Evolutionary conservation across 2,329 filamentous ascomycete genomes (phyloP).

Genomic region (Microcyclospora tardicrescens): DNA sequence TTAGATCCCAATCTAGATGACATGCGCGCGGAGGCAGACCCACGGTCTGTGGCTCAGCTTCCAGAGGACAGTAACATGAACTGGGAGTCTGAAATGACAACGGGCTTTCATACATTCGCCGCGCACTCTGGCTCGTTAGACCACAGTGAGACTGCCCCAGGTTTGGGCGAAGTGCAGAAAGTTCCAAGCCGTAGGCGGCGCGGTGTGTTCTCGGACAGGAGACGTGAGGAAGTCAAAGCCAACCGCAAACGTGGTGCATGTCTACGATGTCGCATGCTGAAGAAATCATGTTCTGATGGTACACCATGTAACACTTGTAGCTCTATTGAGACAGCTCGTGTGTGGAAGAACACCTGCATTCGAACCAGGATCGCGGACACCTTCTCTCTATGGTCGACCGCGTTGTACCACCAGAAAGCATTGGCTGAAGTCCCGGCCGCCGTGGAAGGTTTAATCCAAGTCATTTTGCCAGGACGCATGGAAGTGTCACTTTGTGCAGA

Average conservation of each 20-base stretch:
- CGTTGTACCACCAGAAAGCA: slow-evolving; percentile 39
- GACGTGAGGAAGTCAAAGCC: slow-evolving; percentile 46
- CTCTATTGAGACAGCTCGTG: slow-evolving; percentile 45
- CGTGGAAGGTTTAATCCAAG: slow-evolving; percentile 36
- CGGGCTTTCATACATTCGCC: slow-evolving; percentile 9
- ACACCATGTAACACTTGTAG: slow-evolving; percentile 47
- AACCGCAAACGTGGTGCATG: slow-evolving; percentile 49
- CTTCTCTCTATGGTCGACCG: slow-evolving; percentile 43
- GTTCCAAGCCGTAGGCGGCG: slow-evolving; percentile 25
- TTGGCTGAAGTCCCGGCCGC: slow-evolving; percentile 38
- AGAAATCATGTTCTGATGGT: slow-evolving; percentile 49
- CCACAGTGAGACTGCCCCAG: slow-evolving; percentile 2
- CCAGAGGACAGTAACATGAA: slow-evolving; percentile 2
- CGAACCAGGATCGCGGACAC: slow-evolving; percentile 46
- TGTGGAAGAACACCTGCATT: slow-evolving; percentile 49
- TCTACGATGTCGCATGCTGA: slow-evolving; percentile 51
- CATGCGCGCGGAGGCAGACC: neutral
- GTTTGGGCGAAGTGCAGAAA: slow-evolving; percentile 8
- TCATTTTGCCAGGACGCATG: slow-evolving; percentile 38
- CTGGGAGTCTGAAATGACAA: slow-evolving; percentile 5
- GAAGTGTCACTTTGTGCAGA: slow-evolving; percentile 41
- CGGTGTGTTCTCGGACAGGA: slow-evolving; percentile 42
- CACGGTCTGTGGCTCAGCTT: neutral
- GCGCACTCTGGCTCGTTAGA: slow-evolving; percentile 4
- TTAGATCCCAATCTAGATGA: neutral